Conservation (phyloP, 257 asterid genomes). For the Solanum lycopersicoides region DNA sequence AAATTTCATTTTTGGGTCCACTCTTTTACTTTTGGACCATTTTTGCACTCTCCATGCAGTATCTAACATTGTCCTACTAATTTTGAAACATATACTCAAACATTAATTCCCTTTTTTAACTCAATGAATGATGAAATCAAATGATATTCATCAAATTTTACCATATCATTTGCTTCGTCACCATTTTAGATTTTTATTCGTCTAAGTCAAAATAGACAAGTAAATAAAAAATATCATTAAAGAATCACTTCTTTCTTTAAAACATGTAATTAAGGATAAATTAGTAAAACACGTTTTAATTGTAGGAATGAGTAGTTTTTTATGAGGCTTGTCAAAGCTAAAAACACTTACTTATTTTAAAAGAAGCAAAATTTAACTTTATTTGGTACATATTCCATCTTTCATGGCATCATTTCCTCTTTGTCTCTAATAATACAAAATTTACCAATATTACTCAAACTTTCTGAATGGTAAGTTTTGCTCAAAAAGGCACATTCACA, state of each 20-base stretch:
- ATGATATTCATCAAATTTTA: neutral
- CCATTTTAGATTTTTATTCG: fast-evolving
- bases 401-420: constrained; percentile 24
- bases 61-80: constrained; percentile 19
- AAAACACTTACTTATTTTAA: neutral
- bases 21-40: constrained; percentile 9
- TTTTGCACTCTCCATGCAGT: constrained; percentile 1
- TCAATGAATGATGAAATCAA: neutral
- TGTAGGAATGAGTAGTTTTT: neutral
- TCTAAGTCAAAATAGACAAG: too few species aligned
- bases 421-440: constrained; percentile 13
- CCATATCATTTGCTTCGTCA: neutral
- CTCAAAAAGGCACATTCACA: neutral
- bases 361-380: neutral
- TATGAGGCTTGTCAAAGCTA: neutral
- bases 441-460: neutral
- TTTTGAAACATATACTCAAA: constrained; percentile 22
- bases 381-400: constrained; percentile 17
- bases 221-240: too few species aligned
- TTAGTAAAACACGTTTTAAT: too few species aligned
- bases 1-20: constrained; percentile 22
- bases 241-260: neutral
- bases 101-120: neutral
- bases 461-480: neutral
- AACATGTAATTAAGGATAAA: neutral